Evolutionary conservation across 768 basidiomycete species (phyloP), one percentile per base, ranked within the genome.

Genomic region (Termitomyces sp.): DNA sequence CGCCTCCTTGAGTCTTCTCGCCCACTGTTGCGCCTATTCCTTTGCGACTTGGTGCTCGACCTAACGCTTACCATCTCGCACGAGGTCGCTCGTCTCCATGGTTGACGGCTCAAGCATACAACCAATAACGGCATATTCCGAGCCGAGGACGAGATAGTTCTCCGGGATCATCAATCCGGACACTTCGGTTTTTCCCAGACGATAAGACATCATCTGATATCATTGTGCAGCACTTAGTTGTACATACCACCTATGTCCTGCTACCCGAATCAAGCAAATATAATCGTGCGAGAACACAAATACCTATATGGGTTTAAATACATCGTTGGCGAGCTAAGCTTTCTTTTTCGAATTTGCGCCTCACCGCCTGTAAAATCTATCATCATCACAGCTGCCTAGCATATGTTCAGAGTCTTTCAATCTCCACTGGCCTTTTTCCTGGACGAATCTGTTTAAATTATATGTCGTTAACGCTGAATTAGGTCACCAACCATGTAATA

Each of bases 111-210:
- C 6, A 13, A 35, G 5, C 28, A 54, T 24, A 20, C 1, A 43
- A 35, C 26, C 42, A 36, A 33, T 4, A 16, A 55, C 43, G 24
- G 54, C 16, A 1, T 42, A 16, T 28, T 53, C 22, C 24, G 32
- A 36, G 36, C 22, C 24, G 32, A 28, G n/a, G 33, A 28, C 16
- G 14, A 22, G 24, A 46, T 35, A 10, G 22, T n/a, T 16, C 47
- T 28, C 54, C 24, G 20, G 40, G 30, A 48, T 26, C 40, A 54
- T 58, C 47, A 43, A 22, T 43, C 58, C 58, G 58, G 30, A 54
- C 16, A 54, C 53, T 12, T 43, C 58, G 58, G 58, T 42, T 7
- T 7, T 58, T 58, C 47, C 26, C 57, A 48, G 38, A 18, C 14
- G 28, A 32, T 35, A 30, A 22, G 43, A n/a, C 33, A 32, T 51